phyloP scores from a whole-genome alignment of 2,329 filamentous ascomycete genomes.

The Colletotrichum agaves region DNA sequence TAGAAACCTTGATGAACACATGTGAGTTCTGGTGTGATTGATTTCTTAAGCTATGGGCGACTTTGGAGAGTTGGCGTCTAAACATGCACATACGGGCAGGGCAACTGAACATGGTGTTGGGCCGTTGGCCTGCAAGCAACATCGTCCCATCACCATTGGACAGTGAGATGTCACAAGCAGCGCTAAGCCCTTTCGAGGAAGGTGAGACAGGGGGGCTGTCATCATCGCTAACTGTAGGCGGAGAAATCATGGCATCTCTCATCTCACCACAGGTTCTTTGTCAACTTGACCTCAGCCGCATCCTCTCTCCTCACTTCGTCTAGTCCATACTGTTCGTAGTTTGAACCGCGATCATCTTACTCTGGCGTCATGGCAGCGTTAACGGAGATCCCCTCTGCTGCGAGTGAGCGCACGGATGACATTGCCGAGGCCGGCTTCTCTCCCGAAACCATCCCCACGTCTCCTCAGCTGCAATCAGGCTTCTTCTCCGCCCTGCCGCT shows the following conservation, averaged over 20 bases:
- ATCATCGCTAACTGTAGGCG: not conserved
- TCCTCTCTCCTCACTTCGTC: not conserved
- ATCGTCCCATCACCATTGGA: constrained; percentile 8
- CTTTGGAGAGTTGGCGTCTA: not conserved
- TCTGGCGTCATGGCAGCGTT: not conserved
- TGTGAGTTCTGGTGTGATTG: not conserved
- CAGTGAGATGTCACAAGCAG: constrained; percentile 10
- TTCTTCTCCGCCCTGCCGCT: constrained; percentile 29
- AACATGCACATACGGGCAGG: not conserved
- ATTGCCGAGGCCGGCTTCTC: not conserved
- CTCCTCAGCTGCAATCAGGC: constrained; percentile 14
- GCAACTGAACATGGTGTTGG: not conserved
- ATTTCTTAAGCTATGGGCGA: not conserved
- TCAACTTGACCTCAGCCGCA: not conserved
- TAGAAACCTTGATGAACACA: constrained; percentile 20
- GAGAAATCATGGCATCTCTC: not conserved
- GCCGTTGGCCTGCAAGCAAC: not conserved
- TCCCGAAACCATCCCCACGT: not conserved
- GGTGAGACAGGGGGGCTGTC: not conserved
- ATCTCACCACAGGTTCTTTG: not conserved
- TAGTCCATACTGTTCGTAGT: too few species aligned
- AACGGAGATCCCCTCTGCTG: not conserved
- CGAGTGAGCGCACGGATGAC: not conserved
- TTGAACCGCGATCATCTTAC: too few species aligned
- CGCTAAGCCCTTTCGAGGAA: constrained; percentile 28